Percentiles rank a stretch among this genome's conserved stretches.
Conservation (phyloP, 352 stramenopile genomes). For the Phytophthora ohioensis region DNA sequence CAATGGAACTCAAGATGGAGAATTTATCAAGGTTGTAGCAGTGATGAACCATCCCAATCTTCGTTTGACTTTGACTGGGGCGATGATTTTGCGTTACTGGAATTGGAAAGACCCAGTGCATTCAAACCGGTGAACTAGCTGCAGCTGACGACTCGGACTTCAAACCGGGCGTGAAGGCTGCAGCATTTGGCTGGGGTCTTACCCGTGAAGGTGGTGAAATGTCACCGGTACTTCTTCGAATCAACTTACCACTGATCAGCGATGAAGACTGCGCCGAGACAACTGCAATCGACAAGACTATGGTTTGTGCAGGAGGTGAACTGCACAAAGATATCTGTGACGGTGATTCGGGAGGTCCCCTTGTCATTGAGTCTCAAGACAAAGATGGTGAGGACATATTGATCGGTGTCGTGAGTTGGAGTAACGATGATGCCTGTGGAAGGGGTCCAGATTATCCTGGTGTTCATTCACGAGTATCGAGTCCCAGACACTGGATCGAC, state of each 20-base stretch:
- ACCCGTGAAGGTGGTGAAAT: constrained; percentile 6
- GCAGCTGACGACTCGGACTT: constrained; percentile 21
- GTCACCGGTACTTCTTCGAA: constrained; percentile 13
- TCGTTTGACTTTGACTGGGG: constrained; percentile 1
- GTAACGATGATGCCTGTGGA: constrained; percentile 4
- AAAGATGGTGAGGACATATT: background rate
- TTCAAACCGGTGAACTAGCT: constrained; percentile 10
- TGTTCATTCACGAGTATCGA: constrained; percentile 9
- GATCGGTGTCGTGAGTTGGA: constrained; percentile 15
- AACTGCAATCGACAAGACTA: constrained; percentile 1
- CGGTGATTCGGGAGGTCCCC: constrained; percentile 10
- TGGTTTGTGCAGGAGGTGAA: constrained; percentile 15
- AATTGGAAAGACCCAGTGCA: background rate
- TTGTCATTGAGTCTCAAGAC: constrained; percentile 8
- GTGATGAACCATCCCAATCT: constrained; percentile 20
- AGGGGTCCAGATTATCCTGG: constrained; percentile 12
- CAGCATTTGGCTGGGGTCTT: constrained; percentile 9
- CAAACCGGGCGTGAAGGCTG: background rate
- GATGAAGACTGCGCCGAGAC: constrained; percentile 6
- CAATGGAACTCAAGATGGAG: constrained; percentile 8
- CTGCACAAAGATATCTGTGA: constrained; percentile 2
- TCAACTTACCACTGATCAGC: constrained; percentile 11
- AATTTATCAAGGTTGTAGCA: constrained; percentile 9
- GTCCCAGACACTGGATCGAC: constrained; percentile 20
- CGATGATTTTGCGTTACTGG: constrained; percentile 12